Evolutionary conservation across 331 rosid species (phyloP), one percentile per base, ranked within the genome.

Genomic region (Quercus tomentella): DNA sequence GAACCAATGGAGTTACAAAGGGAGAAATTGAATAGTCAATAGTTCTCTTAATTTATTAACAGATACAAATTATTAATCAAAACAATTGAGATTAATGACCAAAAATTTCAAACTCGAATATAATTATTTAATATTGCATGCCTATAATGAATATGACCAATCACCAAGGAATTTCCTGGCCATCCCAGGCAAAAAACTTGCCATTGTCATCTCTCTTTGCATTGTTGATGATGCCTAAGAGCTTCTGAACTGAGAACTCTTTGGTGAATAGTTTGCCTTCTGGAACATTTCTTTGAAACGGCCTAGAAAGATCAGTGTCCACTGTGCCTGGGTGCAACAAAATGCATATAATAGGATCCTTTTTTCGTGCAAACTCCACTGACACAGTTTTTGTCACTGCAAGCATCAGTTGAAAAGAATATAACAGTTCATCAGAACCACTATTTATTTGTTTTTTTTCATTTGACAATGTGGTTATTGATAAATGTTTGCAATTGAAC

Each of bases 271-370:
- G 97, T 82, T 92, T 92, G 25, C 86, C 94, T 79, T 88, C 80
- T 5, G 98, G 81, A 82, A 94, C 88, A 85, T 94, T 94, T 76
- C 83, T 89, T 85, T 94, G 98, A 89, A 91, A 94, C 72, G 97
- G 97, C 89, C 68, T 88, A 20, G 98, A 94, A 65, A 94, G 96
- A 88, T 94, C 97, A 16, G 98, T 92, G 92, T 94, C 97, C 82
- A 94, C 98, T 4, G 98, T 94, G 76, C 97, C 98, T 21, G 98
- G 97, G 79, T 94, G 98, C 91, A 94, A 82, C 23, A 92, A 80
- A 81, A 92, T 87, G 90, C 93, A 92, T 8, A 74, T 57, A 51
- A 92, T 87, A 33, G 97, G 94, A 82, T 94, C 97, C 87, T 89
- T 94, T 87, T 79, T 92, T 74, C 97, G 75, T 22, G 90, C 94